Base-by-base conservation (phyloP, 2,329 filamentous ascomycete genomes). In the Colletotrichum liriopes region DNA sequence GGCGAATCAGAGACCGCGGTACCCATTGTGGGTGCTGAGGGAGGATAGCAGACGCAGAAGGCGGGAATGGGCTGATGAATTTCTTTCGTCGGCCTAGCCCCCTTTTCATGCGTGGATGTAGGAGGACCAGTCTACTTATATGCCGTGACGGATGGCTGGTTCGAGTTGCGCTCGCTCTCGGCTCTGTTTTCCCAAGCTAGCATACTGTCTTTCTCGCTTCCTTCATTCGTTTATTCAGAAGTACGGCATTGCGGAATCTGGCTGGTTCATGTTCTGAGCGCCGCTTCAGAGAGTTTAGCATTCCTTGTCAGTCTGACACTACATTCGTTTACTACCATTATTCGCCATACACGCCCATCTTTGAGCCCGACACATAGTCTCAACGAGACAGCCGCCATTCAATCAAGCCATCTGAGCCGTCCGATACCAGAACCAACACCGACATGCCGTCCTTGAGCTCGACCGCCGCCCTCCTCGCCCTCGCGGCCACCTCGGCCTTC, bases 371-470 rank as follows among this genome's bases (percentile, higher is more conserved):
- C 5, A 37, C 8, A 37, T 8, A 37, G 8, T 20, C 41, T 9
- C 12, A 16, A 6, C 51, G 20, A 54, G 18, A 32, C 26, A 5
- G 0, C 0, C 29, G 2, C 26, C 11, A 2, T 8, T 54, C 20
- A 26, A 7, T 16, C 29, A 18, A 11, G 29, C 29, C 29, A 54
- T 9, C 9, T 26, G 7, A 0, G 1, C 12, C 26, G 26, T 2
- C 32, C 20, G 6, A 12, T 37, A 32, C 20, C 32, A 0, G 37
- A 8, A 23, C 8, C 18, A 18, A 64, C n/a, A 26, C 3, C 47
- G 74, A 23, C 43, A 79, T 79, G 78, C 77, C 73, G 54, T 75
- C 76, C 69, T 64, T 75, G 18, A 8, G 47, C 49, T 66, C 59
- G 29, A 60, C 76, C 16, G 65, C 73, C 47, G 51, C 74, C 16